Base-by-base conservation (phyloP, 345 rosid genomes). In the Limnanthes douglasii region DNA sequence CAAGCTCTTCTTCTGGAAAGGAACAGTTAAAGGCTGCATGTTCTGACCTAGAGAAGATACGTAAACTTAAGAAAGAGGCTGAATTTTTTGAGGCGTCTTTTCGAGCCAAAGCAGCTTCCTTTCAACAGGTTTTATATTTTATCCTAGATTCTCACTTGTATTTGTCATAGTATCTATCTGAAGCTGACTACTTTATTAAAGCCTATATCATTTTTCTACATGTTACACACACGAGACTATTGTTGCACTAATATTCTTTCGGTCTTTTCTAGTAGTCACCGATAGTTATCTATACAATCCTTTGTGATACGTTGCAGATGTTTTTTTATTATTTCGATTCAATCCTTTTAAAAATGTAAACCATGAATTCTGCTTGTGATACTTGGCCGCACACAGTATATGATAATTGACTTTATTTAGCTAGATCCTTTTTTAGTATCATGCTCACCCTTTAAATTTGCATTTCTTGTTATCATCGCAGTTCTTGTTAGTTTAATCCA, bases 41-140 rank as follows among this genome's bases (percentile, higher is more conserved):
- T 63, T 84, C 85, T 50, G 93, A 90, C 66, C 94, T 90, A 41
- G 93, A 80, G 64, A 90, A 67, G 45, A 80, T 90, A 53, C 68
- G 98, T 65, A 90, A 78, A 67, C 94, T 90, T 14, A 90, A 84
- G 73, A 84, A 80, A 60, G 98, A 90, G 73, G 92, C 96, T 51
- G 98, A 77, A 51, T 84, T 90, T 73, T 69, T 90, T 28, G 96
- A 90, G 62, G 98, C 75, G 37, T 90, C 98, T 59, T 80, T 77
- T 62, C 70, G 96, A 55, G 95, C 85, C 41, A 90, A 90, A 73
- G 84, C 93, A 47, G 96, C 70, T 62, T 77, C 66, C 46, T 60
- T 80, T 43, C 77, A 60, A 57, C 92, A 65, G 90, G 98, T 84
- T 37, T 41, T 45, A 34, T 6, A 18, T 45, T 37, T 11, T 0